Percentiles rank a stretch among this genome's conserved stretches.
Conservation (phyloP, 108 stramenopile genomes). For the Cyclotella distinguenda region DNA sequence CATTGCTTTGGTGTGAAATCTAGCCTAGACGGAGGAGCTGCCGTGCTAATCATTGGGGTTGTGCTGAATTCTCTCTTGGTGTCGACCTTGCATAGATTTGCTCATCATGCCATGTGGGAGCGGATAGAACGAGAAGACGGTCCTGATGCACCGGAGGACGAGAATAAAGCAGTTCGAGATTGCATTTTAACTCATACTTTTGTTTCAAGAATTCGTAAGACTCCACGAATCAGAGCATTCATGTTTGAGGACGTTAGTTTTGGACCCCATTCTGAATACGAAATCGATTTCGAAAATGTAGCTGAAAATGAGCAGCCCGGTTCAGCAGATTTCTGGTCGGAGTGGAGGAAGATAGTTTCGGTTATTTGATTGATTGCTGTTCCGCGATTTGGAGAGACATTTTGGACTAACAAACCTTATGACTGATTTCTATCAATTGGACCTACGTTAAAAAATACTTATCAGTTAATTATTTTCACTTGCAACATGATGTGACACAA, state of each 20-base stretch:
- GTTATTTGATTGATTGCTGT: constrained; percentile 23
- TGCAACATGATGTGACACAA: too few relatives aligned
- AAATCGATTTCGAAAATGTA: constrained; percentile 45
- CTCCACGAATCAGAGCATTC: constrained; percentile 24
- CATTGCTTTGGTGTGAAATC: constrained; percentile 82
- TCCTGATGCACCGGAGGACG: constrained; percentile 31
- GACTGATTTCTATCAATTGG: too few relatives aligned
- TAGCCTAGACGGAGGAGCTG: constrained; percentile 52
- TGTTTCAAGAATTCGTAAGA: constrained; percentile 31
- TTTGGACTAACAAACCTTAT: too few relatives aligned
- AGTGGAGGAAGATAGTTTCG: constrained; percentile 47
- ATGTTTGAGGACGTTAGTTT: constrained; percentile 46
- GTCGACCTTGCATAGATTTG: constrained; percentile 56
- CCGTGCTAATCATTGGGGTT: constrained; percentile 66
- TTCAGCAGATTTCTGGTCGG: constrained; percentile 32
- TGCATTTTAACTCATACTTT: constrained; percentile 44
- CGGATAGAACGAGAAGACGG: constrained; percentile 53
- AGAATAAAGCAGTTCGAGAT: constrained; percentile 37
- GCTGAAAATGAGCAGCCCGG: constrained; percentile 24
- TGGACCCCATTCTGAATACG: constrained; percentile 41
- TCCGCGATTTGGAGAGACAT: not conserved
- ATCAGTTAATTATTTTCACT: too few relatives aligned
- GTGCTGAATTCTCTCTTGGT: constrained; percentile 62
- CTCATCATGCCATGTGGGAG: constrained; percentile 70
- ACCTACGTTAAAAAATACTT: too few relatives aligned